Evolutionary conservation across 2,329 filamentous ascomycete genomes (phyloP).

Genomic region (Diaporthe amygdali): DNA sequence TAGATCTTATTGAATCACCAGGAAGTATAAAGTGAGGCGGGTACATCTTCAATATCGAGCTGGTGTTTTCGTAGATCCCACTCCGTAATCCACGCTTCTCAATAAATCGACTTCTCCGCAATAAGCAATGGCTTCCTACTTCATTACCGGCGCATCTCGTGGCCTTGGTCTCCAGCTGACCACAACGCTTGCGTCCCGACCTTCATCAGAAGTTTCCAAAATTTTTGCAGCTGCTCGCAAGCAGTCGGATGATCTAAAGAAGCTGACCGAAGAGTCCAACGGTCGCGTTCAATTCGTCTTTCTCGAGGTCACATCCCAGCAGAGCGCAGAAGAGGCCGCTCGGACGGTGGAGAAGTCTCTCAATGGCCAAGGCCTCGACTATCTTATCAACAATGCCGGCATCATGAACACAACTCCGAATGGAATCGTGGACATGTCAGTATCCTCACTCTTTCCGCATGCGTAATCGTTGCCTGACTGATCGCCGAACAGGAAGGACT

Average conservation of each 20-base stretch:
- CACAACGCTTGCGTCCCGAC: background rate
- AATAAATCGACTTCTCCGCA: background rate
- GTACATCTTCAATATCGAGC: background rate
- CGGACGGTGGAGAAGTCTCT: conserved; percentile 38
- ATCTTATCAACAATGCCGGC: conserved; percentile 34
- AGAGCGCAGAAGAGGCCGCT: conserved; percentile 40
- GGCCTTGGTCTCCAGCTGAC: background rate
- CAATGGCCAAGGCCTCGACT: conserved; percentile 46
- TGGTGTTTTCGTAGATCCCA: background rate
- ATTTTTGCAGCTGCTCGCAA: conserved; percentile 47
- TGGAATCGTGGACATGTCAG: background rate
- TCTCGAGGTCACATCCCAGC: conserved; percentile 42
- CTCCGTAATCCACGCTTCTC: background rate
- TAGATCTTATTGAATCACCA: too few relatives aligned
- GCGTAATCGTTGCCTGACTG: background rate
- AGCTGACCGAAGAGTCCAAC: conserved; percentile 38
- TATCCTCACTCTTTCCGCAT: background rate
- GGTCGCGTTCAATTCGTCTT: conserved; percentile 42
- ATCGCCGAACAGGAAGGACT: conserved; percentile 44
- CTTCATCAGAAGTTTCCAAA: background rate
- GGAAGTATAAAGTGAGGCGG: background rate
- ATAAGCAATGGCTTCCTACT: background rate
- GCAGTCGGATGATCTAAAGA: conserved; percentile 38
- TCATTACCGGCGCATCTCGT: background rate
- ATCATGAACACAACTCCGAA: background rate